These are phyloP conservation scores for Brassica incana DNA, from an alignment of 345 rosid genomes.

Conservation along the genomic window DNA sequence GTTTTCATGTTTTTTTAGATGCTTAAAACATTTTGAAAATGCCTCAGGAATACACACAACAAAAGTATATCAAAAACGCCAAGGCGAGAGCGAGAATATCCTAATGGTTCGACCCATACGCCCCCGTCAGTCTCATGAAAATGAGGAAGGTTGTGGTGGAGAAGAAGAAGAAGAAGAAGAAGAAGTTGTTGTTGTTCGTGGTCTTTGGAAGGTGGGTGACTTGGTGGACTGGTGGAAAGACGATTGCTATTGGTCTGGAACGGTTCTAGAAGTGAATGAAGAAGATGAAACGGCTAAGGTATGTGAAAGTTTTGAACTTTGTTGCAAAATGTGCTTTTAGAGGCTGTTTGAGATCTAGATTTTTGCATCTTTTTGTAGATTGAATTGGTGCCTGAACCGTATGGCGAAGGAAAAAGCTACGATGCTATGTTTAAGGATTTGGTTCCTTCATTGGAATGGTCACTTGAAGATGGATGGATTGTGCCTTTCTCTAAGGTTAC, in stretches of 20 bases:
- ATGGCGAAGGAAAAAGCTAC: slow-evolving; percentile 27
- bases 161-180: background rate
- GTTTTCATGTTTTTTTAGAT: background rate
- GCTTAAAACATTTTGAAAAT: background rate
- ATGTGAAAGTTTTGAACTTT: background rate
- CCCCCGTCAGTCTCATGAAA: slow-evolving; percentile 1
- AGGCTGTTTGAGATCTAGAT: background rate
- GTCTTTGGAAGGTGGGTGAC: slow-evolving; percentile 29
- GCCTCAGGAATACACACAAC: slow-evolving; percentile 16
- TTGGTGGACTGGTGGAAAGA: slow-evolving; percentile 35
- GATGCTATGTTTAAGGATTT: slow-evolving; percentile 15
- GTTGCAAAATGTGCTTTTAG: background rate
- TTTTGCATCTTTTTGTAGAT: slow-evolving; percentile 12
- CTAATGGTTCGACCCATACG: slow-evolving; percentile 26
- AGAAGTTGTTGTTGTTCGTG: slow-evolving; percentile 30
- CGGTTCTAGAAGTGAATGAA: background rate
- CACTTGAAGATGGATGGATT: slow-evolving; percentile 28
- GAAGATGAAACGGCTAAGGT: slow-evolving; percentile 15
- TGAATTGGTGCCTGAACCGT: slow-evolving; percentile 30
- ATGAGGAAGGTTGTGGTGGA: background rate
- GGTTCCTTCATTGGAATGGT: slow-evolving; percentile 36
- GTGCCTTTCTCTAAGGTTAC: slow-evolving; percentile 25
- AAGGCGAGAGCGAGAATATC: background rate
- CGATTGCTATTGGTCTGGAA: slow-evolving; percentile 31
- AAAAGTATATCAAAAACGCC: slow-evolving; percentile 11